Percentiles rank a stretch among this genome's conserved stretches.
Evolutionary conservation across 495 filamentous ascomycete species (phyloP).

Genomic region (Penicillium canescens): DNA sequence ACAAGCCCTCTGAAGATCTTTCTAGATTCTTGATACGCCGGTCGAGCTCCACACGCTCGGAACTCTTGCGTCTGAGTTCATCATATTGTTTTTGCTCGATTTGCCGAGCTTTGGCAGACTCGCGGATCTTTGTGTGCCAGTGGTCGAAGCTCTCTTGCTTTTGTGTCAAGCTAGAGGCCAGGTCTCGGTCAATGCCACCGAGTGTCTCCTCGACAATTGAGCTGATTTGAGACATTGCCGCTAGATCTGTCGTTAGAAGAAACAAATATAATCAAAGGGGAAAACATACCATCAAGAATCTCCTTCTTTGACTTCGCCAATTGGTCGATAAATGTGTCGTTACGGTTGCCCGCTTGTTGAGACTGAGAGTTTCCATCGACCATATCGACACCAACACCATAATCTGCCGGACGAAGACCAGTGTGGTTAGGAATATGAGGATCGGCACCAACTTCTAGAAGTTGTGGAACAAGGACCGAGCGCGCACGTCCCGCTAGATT

Average conservation of each 20-base stretch:
- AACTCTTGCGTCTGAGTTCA: constrained; percentile 59
- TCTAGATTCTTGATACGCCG: constrained; percentile 62
- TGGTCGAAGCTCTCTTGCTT: constrained; percentile 82
- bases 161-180: constrained; percentile 70
- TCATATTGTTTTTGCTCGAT: constrained; percentile 72
- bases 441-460: constrained; percentile 91
- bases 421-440: constrained; percentile 84
- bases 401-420: constrained; percentile 82
- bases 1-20: constrained; percentile 52
- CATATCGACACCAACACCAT: constrained; percentile 80
- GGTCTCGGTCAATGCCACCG: constrained; percentile 67
- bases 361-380: constrained; percentile 44
- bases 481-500: constrained; percentile 90
- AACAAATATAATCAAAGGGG: not conserved
- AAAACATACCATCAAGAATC: constrained; percentile 41
- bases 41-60: constrained; percentile 58
- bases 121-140: constrained; percentile 73
- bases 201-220: constrained; percentile 51
- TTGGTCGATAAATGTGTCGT: constrained; percentile 63
- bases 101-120: constrained; percentile 73
- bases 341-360: constrained; percentile 47
- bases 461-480: constrained; percentile 89
- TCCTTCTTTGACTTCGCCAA: constrained; percentile 51
- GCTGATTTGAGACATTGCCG: constrained; percentile 59
- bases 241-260: constrained; percentile 45